Evolutionary conservation across 306 rosid species (phyloP).

Genomic region (barrel medic (Medicago truncatula)): DNA sequence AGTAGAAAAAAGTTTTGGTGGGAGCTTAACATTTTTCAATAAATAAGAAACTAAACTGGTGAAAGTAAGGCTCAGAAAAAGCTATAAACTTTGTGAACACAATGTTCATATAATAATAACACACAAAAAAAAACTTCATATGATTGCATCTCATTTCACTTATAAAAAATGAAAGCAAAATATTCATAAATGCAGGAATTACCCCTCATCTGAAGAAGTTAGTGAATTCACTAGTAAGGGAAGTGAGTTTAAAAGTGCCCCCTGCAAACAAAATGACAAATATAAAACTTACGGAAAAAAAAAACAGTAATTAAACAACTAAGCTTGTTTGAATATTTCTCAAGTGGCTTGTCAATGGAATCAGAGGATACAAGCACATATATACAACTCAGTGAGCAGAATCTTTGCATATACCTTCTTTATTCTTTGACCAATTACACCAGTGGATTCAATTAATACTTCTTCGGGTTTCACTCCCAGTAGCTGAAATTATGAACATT

Average conservation of each 20-base stretch:
- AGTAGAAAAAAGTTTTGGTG: constrained; percentile 7
- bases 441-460: constrained; percentile 86
- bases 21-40: constrained; percentile 8
- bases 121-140: constrained; percentile 19
- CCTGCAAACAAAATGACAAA: constrained; percentile 61
- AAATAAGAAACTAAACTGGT: constrained; percentile 23
- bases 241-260: constrained; percentile 75
- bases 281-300: constrained; percentile 13
- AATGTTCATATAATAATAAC: neutral
- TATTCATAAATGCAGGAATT: constrained; percentile 35
- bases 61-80: neutral
- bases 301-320: constrained; percentile 21
- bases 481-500: constrained; percentile 57
- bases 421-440: constrained; percentile 90
- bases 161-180: constrained; percentile 3
- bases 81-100: neutral
- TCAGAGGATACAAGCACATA: constrained; percentile 26
- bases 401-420: constrained; percentile 65
- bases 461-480: constrained; percentile 75
- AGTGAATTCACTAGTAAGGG: constrained; percentile 70
- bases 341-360: constrained; percentile 35
- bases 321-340: constrained; percentile 18
- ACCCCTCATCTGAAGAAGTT: constrained; percentile 75
- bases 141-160: constrained; percentile 14
- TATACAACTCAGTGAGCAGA: constrained; percentile 3